Evolutionary conservation across 2,329 filamentous ascomycete genomes (phyloP).

Genomic region (Nemania sp.): DNA sequence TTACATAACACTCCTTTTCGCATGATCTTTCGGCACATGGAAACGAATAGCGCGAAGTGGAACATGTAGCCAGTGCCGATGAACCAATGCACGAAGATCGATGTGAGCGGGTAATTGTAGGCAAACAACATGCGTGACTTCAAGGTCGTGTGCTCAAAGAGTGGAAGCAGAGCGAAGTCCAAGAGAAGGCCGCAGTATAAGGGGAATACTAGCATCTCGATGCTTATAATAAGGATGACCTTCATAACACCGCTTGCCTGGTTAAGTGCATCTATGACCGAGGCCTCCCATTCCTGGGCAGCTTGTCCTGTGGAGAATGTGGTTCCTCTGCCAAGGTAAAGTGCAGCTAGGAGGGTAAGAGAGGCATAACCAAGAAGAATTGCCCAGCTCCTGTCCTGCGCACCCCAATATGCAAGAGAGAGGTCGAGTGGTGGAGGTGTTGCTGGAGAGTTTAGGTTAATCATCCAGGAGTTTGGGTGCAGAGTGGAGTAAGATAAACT

Average conservation of each 20-base stretch:
- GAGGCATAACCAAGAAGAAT: slow-evolving; percentile 85
- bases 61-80: slow-evolving; percentile 99
- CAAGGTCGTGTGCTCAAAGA: slow-evolving; percentile 86
- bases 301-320: slow-evolving; percentile 71
- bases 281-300: slow-evolving; percentile 76
- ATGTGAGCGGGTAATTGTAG: slow-evolving; percentile 82
- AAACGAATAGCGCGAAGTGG: slow-evolving; percentile 97
- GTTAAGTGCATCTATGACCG: slow-evolving; percentile 83
- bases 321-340: slow-evolving; percentile 81
- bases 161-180: slow-evolving; percentile 86
- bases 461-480: slow-evolving; percentile 68
- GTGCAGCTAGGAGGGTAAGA: slow-evolving; percentile 77
- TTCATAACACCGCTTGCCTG: slow-evolving; percentile 98
- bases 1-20: slow-evolving; percentile 90
- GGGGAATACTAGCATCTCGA: slow-evolving; percentile 98
- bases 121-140: slow-evolving; percentile 83
- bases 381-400: slow-evolving; percentile 74
- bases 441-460: slow-evolving; percentile 64
- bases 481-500: slow-evolving; percentile 54
- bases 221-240: slow-evolving; percentile 97
- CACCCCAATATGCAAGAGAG: slow-evolving; percentile 74
- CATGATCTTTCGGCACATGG: slow-evolving; percentile 99
- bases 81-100: slow-evolving; percentile 98
- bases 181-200: slow-evolving; percentile 94
- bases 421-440: slow-evolving; percentile 60